Base-by-base conservation (phyloP, 179 eudicot species). In the Silene vulgaris region DNA sequence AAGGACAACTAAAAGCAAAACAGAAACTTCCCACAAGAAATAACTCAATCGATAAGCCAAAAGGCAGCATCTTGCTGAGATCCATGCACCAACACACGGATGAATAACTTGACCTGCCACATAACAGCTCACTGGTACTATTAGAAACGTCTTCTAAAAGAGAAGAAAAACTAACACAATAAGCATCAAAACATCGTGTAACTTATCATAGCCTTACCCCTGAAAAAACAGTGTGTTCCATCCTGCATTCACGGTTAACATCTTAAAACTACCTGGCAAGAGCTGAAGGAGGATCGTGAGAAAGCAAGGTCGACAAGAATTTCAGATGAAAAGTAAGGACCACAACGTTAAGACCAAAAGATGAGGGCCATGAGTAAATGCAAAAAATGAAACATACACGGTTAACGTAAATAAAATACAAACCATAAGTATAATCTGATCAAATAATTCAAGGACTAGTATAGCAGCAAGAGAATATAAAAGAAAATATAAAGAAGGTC, bases 81-180 rank as follows among this genome's bases (percentile, higher is more conserved):
- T 74, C 81, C 84, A 71, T 64, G 57, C 72, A 75, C 70, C 81
- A 78, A 75, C 70, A 81, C 37, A 77, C 45, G 75, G 71, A 67
- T 23, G 60, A 70, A 52, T 50, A 26, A 77, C 64, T 72, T 63
- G 72, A 77, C 84, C 84, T 81, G 84, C 75, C 84, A 77, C 52
- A 78, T 75, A 81, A 77, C 76, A 81, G 71, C 84, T 81, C 79
- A 75, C 50, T 37, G 75, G 72, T 60, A 71, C 20, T 68, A 81
- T 81, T 81, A 81, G 84, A 79, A 54, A 40, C 45, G 57, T 65
- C 23, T 12, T 20, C 37, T 20, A 35, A 72, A 37, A 61, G 23
- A 20, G 64, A 65, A 64, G 40, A 5, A 1, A 52, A 35, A 9
- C 32, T 9, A 65, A 32, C 54, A 35, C 26, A 59, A 32, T 11